Evolutionary conservation across 208 protist genomes (phyloP).

Genomic region (Herpetomonas tarakana): DNA sequence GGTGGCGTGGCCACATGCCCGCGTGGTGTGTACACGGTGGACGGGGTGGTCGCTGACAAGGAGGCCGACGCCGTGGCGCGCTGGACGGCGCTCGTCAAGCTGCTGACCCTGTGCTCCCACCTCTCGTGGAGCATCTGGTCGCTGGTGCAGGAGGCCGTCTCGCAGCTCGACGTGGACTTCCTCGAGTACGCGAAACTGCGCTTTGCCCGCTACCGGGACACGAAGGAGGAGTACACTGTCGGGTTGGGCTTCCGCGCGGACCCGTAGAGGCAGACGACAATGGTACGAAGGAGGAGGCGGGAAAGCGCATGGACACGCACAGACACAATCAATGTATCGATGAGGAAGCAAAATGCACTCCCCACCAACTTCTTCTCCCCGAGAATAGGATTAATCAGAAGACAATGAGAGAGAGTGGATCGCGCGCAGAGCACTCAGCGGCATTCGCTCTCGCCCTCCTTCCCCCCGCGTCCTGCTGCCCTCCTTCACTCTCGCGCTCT

Average conservation of each 20-base stretch:
- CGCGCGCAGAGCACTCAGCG: too few relatives aligned
- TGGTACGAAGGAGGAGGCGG: too few relatives aligned
- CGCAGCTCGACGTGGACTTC: slow-evolving; percentile 86
- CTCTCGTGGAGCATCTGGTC: slow-evolving; percentile 85
- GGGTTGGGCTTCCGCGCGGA: background rate
- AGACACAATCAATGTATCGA: too few relatives aligned
- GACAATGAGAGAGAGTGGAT: too few relatives aligned
- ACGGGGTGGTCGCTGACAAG: slow-evolving; percentile 14
- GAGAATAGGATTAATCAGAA: too few relatives aligned
- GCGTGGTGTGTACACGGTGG: background rate
- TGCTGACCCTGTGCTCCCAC: slow-evolving; percentile 82
- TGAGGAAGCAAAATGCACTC: too few relatives aligned
- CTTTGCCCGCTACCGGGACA: slow-evolving; percentile 64
- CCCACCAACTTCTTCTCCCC: too few relatives aligned
- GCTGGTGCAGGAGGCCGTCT: slow-evolving; percentile 86
- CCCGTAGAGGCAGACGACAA: background rate
- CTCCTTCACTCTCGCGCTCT: too few relatives aligned
- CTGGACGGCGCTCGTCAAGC: slow-evolving; percentile 58
- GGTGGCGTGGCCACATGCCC: background rate
- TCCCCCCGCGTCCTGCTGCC: too few relatives aligned
- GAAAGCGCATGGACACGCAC: too few relatives aligned
- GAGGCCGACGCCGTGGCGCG: slow-evolving; percentile 31
- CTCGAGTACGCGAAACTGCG: slow-evolving; percentile 70
- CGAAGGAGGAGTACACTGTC: slow-evolving; percentile 38
- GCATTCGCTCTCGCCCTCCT: too few relatives aligned